phyloP scores from a whole-genome alignment of 345 rosid genomes.

The Firmiana major region DNA sequence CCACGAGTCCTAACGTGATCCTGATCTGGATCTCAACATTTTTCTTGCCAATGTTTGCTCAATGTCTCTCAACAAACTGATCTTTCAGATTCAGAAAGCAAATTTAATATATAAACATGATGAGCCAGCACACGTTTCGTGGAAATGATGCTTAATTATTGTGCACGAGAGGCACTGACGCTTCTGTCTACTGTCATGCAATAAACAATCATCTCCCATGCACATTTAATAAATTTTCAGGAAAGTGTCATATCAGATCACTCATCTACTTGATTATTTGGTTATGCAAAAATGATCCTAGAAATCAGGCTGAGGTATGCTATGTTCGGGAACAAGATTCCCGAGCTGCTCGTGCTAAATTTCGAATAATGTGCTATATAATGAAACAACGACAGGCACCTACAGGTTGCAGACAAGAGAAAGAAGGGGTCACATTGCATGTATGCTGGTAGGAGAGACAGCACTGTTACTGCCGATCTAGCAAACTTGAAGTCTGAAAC shows the following conservation, averaged over 20 bases:
- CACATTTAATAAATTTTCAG: not conserved
- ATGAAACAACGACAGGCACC: not conserved
- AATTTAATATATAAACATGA: not conserved
- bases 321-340: not conserved
- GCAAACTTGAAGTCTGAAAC: not conserved
- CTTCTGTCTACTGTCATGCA: not conserved
- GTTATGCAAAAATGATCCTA: not conserved
- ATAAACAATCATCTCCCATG: not conserved
- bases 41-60: not conserved
- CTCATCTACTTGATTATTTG: not conserved
- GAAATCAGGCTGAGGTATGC: not conserved
- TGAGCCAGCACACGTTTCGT: not conserved
- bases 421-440: not conserved
- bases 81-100: not conserved
- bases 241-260: not conserved
- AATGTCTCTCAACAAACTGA: not conserved
- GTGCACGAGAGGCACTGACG: slow-evolving; percentile 10
- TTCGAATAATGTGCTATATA: not conserved
- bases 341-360: not conserved
- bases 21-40: not conserved
- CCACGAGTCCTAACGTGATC: not conserved
- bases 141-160: not conserved
- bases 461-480: not conserved
- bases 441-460: not conserved
- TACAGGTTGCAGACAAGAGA: not conserved